phyloP scores from a whole-genome alignment of 371 early-diverging fungal genomes.

The Ordospora pajunii region DNA sequence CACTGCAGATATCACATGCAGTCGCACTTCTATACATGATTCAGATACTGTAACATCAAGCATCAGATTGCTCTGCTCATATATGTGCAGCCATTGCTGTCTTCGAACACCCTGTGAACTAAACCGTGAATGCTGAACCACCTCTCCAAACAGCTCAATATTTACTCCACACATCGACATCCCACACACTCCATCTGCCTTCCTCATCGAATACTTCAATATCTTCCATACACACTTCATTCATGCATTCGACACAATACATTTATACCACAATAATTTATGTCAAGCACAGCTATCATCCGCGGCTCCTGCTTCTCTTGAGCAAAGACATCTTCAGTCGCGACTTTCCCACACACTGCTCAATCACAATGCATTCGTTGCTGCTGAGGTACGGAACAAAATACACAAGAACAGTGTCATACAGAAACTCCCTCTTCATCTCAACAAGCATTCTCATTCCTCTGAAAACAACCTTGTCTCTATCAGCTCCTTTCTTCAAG shows the following conservation, averaged over 20 bases:
- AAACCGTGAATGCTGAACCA: conserved; percentile 19
- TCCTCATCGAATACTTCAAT: conserved; percentile 32
- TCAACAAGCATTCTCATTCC: neutral
- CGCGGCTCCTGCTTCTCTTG: neutral
- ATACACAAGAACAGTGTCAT: conserved; percentile 16
- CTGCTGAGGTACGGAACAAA: conserved; percentile 29
- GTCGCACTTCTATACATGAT: neutral
- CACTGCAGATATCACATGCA: conserved; percentile 1
- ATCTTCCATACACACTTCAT: conserved; percentile 35
- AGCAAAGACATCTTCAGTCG: neutral
- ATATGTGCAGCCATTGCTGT: conserved; percentile 31
- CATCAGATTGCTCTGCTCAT: conserved; percentile 5
- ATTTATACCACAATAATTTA: neutral
- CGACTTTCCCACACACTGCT: neutral
- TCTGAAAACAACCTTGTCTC: neutral
- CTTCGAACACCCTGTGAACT: conserved; percentile 14
- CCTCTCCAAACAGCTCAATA: conserved; percentile 4
- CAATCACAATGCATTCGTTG: conserved; percentile 40
- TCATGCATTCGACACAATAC: neutral
- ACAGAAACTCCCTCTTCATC: neutral
- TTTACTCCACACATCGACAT: conserved; percentile 16
- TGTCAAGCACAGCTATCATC: neutral
- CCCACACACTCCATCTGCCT: neutral
- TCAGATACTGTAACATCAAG: neutral
- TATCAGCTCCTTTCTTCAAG: neutral